phyloP scores from a whole-genome alignment of 2,329 filamentous ascomycete genomes.

The Xylaria digitata region DNA sequence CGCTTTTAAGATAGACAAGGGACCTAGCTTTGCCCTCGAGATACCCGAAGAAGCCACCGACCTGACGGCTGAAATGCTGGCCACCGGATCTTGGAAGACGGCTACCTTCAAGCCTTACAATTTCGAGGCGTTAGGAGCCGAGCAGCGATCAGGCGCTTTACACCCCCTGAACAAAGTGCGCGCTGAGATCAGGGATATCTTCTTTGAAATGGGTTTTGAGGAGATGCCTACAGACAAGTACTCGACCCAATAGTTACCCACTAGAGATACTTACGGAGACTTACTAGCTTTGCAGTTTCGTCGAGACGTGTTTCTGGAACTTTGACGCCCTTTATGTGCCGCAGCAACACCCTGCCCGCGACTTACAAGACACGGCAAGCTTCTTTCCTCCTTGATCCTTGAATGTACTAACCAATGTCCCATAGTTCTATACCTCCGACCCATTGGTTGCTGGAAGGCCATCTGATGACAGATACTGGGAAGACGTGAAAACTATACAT shows the following conservation, averaged over 20 bases:
- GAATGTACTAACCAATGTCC: background rate
- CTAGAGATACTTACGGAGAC: background rate
- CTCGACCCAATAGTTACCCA: background rate
- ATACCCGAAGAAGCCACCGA: conserved; percentile 95
- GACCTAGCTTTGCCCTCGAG: conserved; percentile 86
- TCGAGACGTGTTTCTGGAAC: conserved; percentile 98
- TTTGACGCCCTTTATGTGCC: conserved; percentile 97
- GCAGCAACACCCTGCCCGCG: conserved; percentile 93
- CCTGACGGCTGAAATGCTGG: conserved; percentile 93
- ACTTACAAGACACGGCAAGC: conserved; percentile 84
- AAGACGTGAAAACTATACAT: conserved; percentile 88
- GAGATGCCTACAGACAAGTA: conserved; percentile 83
- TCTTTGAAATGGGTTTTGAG: conserved; percentile 98
- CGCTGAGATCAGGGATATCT: conserved; percentile 92
- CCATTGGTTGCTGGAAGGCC: conserved; percentile 79
- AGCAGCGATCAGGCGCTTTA: conserved; percentile 70
- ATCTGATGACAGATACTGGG: conserved; percentile 82
- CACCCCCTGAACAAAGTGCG: conserved; percentile 92
- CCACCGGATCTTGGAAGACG: conserved; percentile 89
- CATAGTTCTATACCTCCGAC: conserved; percentile 89
- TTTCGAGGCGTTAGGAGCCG: conserved; percentile 66
- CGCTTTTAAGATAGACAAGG: conserved; percentile 85
- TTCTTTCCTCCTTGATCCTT: background rate
- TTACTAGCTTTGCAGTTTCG: conserved; percentile 52
- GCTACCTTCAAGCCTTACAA: conserved; percentile 84